Evolutionary conservation across 768 basidiomycete species (phyloP).

Genomic region (Suillus ampliporus): DNA sequence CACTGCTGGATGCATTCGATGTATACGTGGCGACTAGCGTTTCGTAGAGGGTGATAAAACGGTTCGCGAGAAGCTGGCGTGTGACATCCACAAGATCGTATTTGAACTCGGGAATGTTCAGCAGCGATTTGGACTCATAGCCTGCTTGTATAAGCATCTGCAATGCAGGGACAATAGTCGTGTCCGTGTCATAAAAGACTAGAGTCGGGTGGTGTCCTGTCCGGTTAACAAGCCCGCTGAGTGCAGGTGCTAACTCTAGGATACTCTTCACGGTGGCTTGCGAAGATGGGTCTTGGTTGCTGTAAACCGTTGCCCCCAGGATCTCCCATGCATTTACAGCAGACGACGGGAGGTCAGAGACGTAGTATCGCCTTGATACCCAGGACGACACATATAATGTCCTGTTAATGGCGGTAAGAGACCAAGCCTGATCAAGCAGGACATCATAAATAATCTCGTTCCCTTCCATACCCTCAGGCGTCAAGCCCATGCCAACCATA

Average conservation of each 20-base stretch:
- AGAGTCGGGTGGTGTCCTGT: constrained; percentile 39
- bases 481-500: constrained; percentile 46
- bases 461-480: constrained; percentile 48
- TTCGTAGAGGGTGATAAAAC: constrained; percentile 41
- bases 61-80: constrained; percentile 46
- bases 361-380: constrained; percentile 42
- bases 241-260: constrained; percentile 41
- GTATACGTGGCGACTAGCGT: constrained; percentile 37
- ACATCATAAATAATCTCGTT: constrained; percentile 50
- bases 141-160: constrained; percentile 60
- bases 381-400: constrained; percentile 39
- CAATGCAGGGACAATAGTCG: constrained; percentile 77
- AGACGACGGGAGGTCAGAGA: constrained; percentile 29
- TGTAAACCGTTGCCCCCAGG: constrained; percentile 45
- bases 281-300: constrained; percentile 37
- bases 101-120: constrained; percentile 37
- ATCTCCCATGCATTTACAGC: constrained; percentile 42
- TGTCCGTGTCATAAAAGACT: constrained; percentile 44
- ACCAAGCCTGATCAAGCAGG: constrained; percentile 49
- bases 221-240: constrained; percentile 39
- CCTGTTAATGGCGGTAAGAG: constrained; percentile 37
- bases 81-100: constrained; percentile 47
- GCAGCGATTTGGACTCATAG: constrained; percentile 22
- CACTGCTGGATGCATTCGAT: constrained; percentile 22
- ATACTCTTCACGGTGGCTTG: constrained; percentile 46